Conservation (phyloP, 169 alveolate species). For the Cryptosporidium meleagridis region DNA sequence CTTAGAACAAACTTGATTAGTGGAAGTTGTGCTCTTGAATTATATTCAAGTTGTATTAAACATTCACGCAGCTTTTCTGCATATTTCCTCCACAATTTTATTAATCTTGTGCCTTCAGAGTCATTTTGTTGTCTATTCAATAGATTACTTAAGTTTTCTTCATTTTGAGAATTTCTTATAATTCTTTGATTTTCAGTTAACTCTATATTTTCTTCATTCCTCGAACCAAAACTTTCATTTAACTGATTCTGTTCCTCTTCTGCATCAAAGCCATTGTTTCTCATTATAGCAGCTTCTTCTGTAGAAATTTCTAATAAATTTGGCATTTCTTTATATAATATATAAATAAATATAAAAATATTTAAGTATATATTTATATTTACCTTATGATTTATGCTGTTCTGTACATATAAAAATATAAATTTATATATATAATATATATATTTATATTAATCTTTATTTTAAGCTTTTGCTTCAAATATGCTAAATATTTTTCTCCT, state of each 20-base stretch:
- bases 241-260: not conserved
- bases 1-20: slow-evolving; percentile 34
- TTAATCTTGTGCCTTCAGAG: not conserved
- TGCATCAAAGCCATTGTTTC: not conserved
- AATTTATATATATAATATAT: too few relatives aligned
- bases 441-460: too few relatives aligned
- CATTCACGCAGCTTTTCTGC: not conserved
- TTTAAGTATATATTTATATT: not conserved
- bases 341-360: not conserved
- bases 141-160: not conserved
- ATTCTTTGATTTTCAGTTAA: not conserved
- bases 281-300: not conserved
- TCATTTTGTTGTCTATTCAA: not conserved
- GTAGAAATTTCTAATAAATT: not conserved
- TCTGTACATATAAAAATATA: not conserved
- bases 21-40: slow-evolving; percentile 38
- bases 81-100: not conserved
- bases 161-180: not conserved
- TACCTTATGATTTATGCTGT: not conserved
- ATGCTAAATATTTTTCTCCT: not conserved
- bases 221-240: not conserved
- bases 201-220: slow-evolving; percentile 9
- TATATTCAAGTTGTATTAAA: slow-evolving; percentile 13
- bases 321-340: not conserved
- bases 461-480: too few relatives aligned